Percentiles rank a stretch among this genome's conserved stretches.
phyloP scores from a whole-genome alignment of 768 basidiomycete species.

The Trametes cingulata region DNA sequence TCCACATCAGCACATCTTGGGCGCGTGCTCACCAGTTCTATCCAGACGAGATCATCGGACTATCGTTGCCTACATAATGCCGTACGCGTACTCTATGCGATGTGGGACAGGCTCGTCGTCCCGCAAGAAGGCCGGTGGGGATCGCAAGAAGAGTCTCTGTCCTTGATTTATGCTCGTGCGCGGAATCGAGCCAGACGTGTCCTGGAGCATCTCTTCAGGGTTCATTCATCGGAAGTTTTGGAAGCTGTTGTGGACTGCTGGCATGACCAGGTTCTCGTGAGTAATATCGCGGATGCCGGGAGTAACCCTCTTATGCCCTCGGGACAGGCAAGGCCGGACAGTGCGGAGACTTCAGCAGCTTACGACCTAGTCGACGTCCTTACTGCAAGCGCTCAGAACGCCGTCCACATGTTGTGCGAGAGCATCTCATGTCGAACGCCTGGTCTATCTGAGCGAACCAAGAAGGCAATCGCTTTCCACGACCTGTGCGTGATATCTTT shows the following conservation, averaged over 20 bases:
- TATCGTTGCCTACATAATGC: slow-evolving; percentile 80
- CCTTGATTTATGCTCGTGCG: slow-evolving; percentile 66
- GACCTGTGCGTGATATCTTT: slow-evolving; percentile 54
- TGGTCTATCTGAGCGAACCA: slow-evolving; percentile 55
- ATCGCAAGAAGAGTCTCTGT: slow-evolving; percentile 67
- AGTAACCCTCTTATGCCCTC: neutral
- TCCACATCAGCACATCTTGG: neutral
- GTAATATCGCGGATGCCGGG: slow-evolving; percentile 22
- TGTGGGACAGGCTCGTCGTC: slow-evolving; percentile 60
- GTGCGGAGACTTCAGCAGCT: slow-evolving; percentile 42
- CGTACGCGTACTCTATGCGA: slow-evolving; percentile 71
- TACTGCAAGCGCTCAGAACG: slow-evolving; percentile 79
- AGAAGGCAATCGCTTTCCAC: slow-evolving; percentile 54
- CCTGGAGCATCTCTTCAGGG: slow-evolving; percentile 83
- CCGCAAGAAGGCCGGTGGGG: slow-evolving; percentile 42
- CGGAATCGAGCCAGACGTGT: slow-evolving; percentile 72
- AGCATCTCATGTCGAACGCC: slow-evolving; percentile 66
- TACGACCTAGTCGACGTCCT: slow-evolving; percentile 86
- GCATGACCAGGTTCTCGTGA: slow-evolving; percentile 56
- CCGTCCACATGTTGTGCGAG: slow-evolving; percentile 89
- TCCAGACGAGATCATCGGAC: slow-evolving; percentile 70
- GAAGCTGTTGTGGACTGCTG: slow-evolving; percentile 85
- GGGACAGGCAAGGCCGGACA: slow-evolving; percentile 19
- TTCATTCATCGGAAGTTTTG: slow-evolving; percentile 77
- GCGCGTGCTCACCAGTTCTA: neutral